Conservation (phyloP, 345 rosid genomes). For the Murraya koenigii region DNA sequence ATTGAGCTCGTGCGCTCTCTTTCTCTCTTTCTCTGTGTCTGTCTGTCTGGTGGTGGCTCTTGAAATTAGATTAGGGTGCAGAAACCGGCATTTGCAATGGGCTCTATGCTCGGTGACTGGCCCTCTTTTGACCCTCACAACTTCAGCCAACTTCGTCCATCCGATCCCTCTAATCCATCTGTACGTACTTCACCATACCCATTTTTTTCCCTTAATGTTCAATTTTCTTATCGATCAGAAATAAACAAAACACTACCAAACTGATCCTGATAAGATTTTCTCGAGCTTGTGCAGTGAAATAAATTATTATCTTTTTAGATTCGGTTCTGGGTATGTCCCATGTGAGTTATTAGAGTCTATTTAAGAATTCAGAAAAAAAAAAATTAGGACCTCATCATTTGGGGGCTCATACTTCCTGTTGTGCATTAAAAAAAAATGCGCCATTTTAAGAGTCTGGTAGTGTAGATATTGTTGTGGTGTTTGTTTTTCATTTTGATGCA, state of each 20-base stretch:
- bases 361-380: background rate
- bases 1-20: background rate
- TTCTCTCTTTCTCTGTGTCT: constrained; percentile 15
- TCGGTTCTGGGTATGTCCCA: background rate
- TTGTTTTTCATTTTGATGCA: background rate
- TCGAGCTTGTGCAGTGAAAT: background rate
- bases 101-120: constrained; percentile 67
- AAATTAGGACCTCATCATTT: background rate
- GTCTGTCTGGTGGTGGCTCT: background rate
- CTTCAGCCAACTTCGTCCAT: constrained; percentile 82
- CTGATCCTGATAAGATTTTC: background rate
- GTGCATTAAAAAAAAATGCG: background rate
- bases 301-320: background rate
- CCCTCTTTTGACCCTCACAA: constrained; percentile 89
- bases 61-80: constrained; percentile 24
- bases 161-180: constrained; percentile 79
- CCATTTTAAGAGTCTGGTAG: background rate
- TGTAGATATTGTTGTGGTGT: background rate
- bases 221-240: background rate
- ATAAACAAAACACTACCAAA: background rate
- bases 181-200: constrained; percentile 32
- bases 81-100: constrained; percentile 46
- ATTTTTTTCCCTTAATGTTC: too few relatives aligned
- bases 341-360: background rate
- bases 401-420: background rate